Percentiles rank a stretch among this genome's conserved stretches.
Evolutionary conservation across 2,329 filamentous ascomycete genomes (phyloP).

Genomic region (Phoma sp.): DNA sequence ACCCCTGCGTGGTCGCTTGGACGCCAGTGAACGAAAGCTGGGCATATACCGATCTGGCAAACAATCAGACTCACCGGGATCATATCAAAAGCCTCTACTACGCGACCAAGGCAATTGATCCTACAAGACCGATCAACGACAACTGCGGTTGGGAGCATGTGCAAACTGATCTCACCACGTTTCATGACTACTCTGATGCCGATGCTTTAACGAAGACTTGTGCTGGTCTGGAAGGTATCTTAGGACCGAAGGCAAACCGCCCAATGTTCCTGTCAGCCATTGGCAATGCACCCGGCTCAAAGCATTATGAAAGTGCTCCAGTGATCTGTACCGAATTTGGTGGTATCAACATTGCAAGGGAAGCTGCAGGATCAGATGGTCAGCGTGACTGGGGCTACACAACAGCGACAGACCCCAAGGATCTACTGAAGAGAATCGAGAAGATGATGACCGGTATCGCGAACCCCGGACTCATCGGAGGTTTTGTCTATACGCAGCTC

Average conservation of each 20-base stretch:
- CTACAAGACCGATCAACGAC: conserved; percentile 70
- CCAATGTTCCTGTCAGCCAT: conserved; percentile 62
- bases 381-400: conserved; percentile 69
- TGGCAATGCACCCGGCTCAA: conserved; percentile 50
- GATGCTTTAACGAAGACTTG: conserved; percentile 63
- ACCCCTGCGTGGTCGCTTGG: conserved; percentile 69
- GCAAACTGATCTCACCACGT: conserved; percentile 67
- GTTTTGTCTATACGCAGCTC: conserved; percentile 71
- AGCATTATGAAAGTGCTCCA: conserved; percentile 62
- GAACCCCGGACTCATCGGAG: conserved; percentile 62
- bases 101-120: conserved; percentile 68
- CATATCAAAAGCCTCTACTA: conserved; percentile 70
- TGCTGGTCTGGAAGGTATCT: conserved; percentile 59
- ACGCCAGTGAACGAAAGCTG: conserved; percentile 70
- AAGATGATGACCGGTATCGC: conserved; percentile 65
- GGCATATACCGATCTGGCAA: conserved; percentile 66
- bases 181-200: conserved; percentile 70
- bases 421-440: conserved; percentile 65
- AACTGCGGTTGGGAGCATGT: conserved; percentile 77
- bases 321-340: conserved; percentile 72
- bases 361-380: conserved; percentile 51
- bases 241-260: conserved; percentile 59
- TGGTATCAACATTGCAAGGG: conserved; percentile 67
- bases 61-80: conserved; percentile 64
- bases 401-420: conserved; percentile 65